phyloP scores from a whole-genome alignment of 1,139 yeast species.

The Pichia terricola region DNA sequence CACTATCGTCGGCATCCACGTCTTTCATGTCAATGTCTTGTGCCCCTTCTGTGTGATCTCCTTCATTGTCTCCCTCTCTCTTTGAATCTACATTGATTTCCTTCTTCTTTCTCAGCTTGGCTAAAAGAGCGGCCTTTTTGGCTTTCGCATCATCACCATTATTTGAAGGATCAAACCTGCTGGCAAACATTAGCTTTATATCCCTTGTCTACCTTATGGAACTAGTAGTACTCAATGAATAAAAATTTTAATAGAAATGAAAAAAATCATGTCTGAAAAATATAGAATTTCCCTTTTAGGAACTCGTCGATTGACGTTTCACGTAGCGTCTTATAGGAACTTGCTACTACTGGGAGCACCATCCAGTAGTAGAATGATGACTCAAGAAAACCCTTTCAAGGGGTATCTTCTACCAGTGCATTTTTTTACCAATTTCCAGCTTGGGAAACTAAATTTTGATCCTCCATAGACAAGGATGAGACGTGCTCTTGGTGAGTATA shows the following conservation, averaged over 20 bases:
- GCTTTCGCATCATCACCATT: slow-evolving; percentile 11
- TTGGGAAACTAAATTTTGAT: too few species aligned
- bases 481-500: too few species aligned
- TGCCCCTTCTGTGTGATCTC: slow-evolving; percentile 2
- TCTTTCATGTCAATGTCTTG: slow-evolving; percentile 4
- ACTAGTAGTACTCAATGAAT: background rate
- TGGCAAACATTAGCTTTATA: slow-evolving; percentile 52
- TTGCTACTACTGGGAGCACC: too few species aligned
- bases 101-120: slow-evolving; percentile 1
- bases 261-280: too few species aligned
- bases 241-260: background rate
- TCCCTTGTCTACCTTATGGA: background rate
- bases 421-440: too few species aligned
- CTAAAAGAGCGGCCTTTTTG: slow-evolving; percentile 1
- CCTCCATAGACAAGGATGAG: too few species aligned
- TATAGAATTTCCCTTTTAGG: too few species aligned
- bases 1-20: slow-evolving; percentile 9
- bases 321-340: too few species aligned
- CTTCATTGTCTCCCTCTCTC: background rate
- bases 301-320: too few species aligned
- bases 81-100: background rate
- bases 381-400: too few species aligned
- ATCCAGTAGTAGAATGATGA: too few species aligned
- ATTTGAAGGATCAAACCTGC: slow-evolving; percentile 57
- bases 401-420: too few species aligned